Evolutionary conservation across 768 basidiomycete species (phyloP).

Genomic region (Tylopilus felleus): DNA sequence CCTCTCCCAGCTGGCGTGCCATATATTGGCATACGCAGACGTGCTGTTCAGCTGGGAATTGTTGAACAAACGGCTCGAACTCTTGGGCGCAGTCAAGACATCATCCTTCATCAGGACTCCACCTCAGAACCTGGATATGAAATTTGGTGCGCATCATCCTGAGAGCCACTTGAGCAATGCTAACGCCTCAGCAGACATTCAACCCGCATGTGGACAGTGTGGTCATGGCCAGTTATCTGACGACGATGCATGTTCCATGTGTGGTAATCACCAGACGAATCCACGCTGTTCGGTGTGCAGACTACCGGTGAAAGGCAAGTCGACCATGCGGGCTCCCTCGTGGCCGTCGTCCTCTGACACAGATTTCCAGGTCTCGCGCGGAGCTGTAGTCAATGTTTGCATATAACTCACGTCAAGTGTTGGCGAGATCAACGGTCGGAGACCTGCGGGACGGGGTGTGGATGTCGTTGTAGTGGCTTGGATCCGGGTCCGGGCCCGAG

Average conservation of each 20-base stretch:
- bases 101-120: slow-evolving; percentile 23
- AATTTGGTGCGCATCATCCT: slow-evolving; percentile 27
- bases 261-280: slow-evolving; percentile 41
- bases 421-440: slow-evolving; percentile 45
- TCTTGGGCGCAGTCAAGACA: slow-evolving; percentile 60
- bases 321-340: background rate
- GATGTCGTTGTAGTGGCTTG: slow-evolving; percentile 50
- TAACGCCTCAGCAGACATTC: slow-evolving; percentile 37
- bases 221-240: slow-evolving; percentile 32
- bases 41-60: slow-evolving; percentile 72
- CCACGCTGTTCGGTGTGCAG: slow-evolving; percentile 70
- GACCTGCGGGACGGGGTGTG: slow-evolving; percentile 66
- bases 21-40: slow-evolving; percentile 73
- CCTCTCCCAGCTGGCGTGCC: slow-evolving; percentile 44
- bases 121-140: slow-evolving; percentile 33
- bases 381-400: slow-evolving; percentile 59
- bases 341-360: background rate
- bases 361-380: slow-evolving; percentile 51
- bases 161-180: slow-evolving; percentile 1
- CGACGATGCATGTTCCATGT: slow-evolving; percentile 40
- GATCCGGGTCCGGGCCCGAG: background rate
- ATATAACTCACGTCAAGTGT: slow-evolving; percentile 65
- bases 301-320: slow-evolving; percentile 68
- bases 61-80: slow-evolving; percentile 65
- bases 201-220: slow-evolving; percentile 48